These are phyloP conservation scores for Termitomyces sp. DNA, from an alignment of 768 basidiomycete species.

Conservation along the genomic window DNA sequence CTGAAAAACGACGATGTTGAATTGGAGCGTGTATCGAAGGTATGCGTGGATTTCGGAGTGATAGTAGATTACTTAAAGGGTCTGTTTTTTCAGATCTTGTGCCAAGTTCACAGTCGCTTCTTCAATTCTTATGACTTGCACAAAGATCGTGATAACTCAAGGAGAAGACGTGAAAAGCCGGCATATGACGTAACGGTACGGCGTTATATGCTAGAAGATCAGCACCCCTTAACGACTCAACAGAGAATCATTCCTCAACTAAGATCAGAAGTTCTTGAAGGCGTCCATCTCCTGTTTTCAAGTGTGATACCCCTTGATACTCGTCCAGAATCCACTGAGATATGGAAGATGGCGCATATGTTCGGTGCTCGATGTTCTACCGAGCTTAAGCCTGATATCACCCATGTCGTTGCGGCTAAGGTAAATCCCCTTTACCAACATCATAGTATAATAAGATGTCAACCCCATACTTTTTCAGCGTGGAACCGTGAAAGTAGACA, in stretches of 20 bases:
- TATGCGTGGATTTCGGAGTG: slow-evolving; percentile 28
- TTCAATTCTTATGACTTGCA: slow-evolving; percentile 61
- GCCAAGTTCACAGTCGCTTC: slow-evolving; percentile 75
- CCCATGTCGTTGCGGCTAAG: slow-evolving; percentile 92
- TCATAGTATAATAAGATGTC: neutral
- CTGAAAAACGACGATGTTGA: slow-evolving; percentile 88
- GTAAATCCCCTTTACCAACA: slow-evolving; percentile 30
- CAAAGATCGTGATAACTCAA: slow-evolving; percentile 26
- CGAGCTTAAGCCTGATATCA: slow-evolving; percentile 62
- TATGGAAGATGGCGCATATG: slow-evolving; percentile 82
- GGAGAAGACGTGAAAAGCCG: slow-evolving; percentile 22
- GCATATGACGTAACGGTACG: slow-evolving; percentile 77
- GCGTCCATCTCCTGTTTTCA: slow-evolving; percentile 85
- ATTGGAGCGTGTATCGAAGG: slow-evolving; percentile 72
- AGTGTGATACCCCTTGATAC: slow-evolving; percentile 92
- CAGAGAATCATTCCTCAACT: slow-evolving; percentile 85
- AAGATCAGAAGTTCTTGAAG: slow-evolving; percentile 72
- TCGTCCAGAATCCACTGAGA: slow-evolving; percentile 72
- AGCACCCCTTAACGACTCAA: neutral
- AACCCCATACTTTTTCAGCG: slow-evolving; percentile 43
- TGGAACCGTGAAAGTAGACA: slow-evolving; percentile 89
- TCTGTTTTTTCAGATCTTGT: slow-evolving; percentile 63
- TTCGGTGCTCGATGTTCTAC: slow-evolving; percentile 85
- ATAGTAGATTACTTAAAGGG: neutral
- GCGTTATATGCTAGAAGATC: slow-evolving; percentile 12